Base-by-base conservation (phyloP, 1,284 basidiomycete species). In the Bothia castanella region DNA sequence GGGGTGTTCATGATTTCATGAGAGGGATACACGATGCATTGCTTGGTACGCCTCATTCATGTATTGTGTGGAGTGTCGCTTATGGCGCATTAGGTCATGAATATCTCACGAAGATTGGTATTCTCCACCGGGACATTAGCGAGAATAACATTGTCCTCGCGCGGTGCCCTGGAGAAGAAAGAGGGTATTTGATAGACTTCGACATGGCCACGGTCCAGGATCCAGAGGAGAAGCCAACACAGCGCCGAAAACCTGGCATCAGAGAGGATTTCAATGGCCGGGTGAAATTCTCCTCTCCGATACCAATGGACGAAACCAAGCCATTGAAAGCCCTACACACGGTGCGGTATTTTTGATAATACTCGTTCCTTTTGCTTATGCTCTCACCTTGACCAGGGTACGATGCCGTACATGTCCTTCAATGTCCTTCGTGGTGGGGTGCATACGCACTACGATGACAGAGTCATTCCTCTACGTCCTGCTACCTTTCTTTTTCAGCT, bases 1-100 rank as follows among this genome's bases (percentile, higher is more conserved):
- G 53, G 55, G 45, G 55, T 2, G 35, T 55, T 10, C 49, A 56
- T 21, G 55, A 56, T 17, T 56, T 56, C n/a, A 42, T 56, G 11
- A 39, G 35, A 30, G 49, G 56, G 7, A 13, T 56, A n/a, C 41
- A 47, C 1, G 53, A 45, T 13, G 42, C 38, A 4, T 3, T 54
- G 7, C 38, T 42, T 7, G 53, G 49, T 52, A 38, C 14, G 30
- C 12, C 6, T 21, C 16, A 5, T 21, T 44, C 14, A 20, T 5
- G 17, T 21, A 19, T 5, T 34, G 16, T 21, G 16, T 12, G 19
- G 36, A 21, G 36, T 3, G 11, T 20, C 2, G 1, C 10, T 31
- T 1, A n/a, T 5, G n/a, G n/a, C 12, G 0, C 6, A 37, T 12
- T 40, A 55, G 55, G 49, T 1, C 52, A 55, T 12, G n/a, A 41